Conservation (phyloP, 1,284 basidiomycete genomes). For the Irpex lacteus region DNA sequence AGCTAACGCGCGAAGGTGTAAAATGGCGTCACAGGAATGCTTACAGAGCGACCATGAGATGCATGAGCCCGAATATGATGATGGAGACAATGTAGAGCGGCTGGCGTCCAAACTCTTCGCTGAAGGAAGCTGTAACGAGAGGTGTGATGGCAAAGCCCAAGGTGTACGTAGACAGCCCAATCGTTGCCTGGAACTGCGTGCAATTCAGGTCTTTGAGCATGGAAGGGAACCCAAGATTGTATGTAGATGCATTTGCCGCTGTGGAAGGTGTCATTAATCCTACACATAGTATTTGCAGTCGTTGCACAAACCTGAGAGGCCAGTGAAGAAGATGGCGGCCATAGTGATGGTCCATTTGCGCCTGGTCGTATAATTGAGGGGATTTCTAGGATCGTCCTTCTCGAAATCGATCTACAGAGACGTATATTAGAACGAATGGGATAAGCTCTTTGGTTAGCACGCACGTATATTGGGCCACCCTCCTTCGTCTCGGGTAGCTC, state of each 20-base stretch:
- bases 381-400: slow-evolving; percentile 45
- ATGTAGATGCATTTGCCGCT: slow-evolving; percentile 56
- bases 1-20: background rate
- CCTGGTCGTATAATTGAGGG: slow-evolving; percentile 42
- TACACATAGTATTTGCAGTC: slow-evolving; percentile 1
- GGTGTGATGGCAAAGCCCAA: slow-evolving; percentile 73
- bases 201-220: slow-evolving; percentile 68
- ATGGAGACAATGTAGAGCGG: slow-evolving; percentile 63
- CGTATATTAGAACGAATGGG: background rate
- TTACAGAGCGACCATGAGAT: slow-evolving; percentile 60
- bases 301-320: slow-evolving; percentile 43
- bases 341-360: slow-evolving; percentile 53
- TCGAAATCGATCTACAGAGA: slow-evolving; percentile 50
- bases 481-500: slow-evolving; percentile 5
- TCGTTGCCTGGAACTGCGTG: slow-evolving; percentile 54
- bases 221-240: slow-evolving; percentile 53
- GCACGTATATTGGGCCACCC: slow-evolving; percentile 20
- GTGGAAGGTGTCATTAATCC: background rate
- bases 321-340: slow-evolving; percentile 56
- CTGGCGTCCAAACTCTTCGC: slow-evolving; percentile 75
- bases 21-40: slow-evolving; percentile 23
- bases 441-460: background rate
- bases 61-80: slow-evolving; percentile 57
- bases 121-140: slow-evolving; percentile 69
- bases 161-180: slow-evolving; percentile 59